Base-by-base conservation (phyloP, 768 basidiomycete species). In the Neoboletus subvelutipes region DNA sequence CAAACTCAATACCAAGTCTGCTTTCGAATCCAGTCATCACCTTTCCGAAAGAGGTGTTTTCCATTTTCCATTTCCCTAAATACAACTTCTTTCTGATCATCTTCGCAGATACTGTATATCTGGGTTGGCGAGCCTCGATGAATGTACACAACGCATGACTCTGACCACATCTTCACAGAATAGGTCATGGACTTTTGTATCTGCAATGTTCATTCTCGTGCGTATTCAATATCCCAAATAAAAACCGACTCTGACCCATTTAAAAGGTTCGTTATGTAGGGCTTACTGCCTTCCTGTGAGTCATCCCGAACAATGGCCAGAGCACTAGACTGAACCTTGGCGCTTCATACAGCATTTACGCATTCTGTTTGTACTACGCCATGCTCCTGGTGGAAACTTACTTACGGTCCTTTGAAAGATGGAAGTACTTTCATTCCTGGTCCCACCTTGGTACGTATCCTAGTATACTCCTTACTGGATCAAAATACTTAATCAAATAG, bases 201-300 rank as follows among this genome's bases (percentile, higher is more conserved):
- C 65, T 3, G 11, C 13, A 5, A 46, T 59, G 28, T 66, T 67
- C 34, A 7, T 59, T 26, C 0, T 67, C n/a, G 65, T 64, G 13
- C 26, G 63, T 67, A 24, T 46, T n/a, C 48, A 5, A 1, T 37
- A 10, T 24, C 36, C 18, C 0, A 2, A 15, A 36, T 22, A 6
- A 13, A 11, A 20, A 18, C 45, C 2, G 6, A 26, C 15, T 36
- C 50, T 56, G 50, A 54, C 15, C 6, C 10, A 26, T 22, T 28
- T 42, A 4, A 2, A 55, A 68, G 66, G 58, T 60, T 43, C 66
- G 66, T 50, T 66, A 67, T 47, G 0, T 46, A 24, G 66, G 67
- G 20, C 26, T 60, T 18, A 13, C 33, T 9, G 20, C 15, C 8
- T 58, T 46, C 0, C 8, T 58, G 66, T 67, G 50, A 56, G 63